phyloP scores from a whole-genome alignment of 768 basidiomycete genomes.

The Tremella yokohamensis region DNA sequence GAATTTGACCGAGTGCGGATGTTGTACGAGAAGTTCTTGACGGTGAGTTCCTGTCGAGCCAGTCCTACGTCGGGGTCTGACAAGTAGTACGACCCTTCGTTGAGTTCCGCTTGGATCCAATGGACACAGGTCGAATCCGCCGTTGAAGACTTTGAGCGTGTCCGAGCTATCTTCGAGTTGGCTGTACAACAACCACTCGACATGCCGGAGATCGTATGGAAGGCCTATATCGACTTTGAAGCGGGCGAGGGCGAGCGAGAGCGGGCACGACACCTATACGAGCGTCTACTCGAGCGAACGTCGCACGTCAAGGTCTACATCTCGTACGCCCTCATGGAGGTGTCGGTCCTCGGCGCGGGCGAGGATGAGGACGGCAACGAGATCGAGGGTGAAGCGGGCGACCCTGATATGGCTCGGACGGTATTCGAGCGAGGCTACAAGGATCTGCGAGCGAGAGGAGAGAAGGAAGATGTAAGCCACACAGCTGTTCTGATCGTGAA shows the following conservation, averaged over 20 bases:
- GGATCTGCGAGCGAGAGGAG: slow-evolving; percentile 70
- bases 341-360: slow-evolving; percentile 56
- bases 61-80: neutral
- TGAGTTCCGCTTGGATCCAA: slow-evolving; percentile 92
- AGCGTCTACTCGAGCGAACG: slow-evolving; percentile 76
- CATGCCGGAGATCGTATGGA: slow-evolving; percentile 73
- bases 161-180: slow-evolving; percentile 90
- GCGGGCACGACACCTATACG: slow-evolving; percentile 76
- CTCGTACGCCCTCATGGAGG: slow-evolving; percentile 88
- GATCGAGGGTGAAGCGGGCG: slow-evolving; percentile 65
- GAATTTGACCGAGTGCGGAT: slow-evolving; percentile 92
- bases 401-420: slow-evolving; percentile 64
- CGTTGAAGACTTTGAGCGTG: slow-evolving; percentile 79
- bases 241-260: slow-evolving; percentile 88
- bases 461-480: slow-evolving; percentile 78
- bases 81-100: slow-evolving; percentile 75
- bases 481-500: neutral
- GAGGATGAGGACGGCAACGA: slow-evolving; percentile 52
- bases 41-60: slow-evolving; percentile 57
- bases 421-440: slow-evolving; percentile 86
- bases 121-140: slow-evolving; percentile 87
- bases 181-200: slow-evolving; percentile 81
- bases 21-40: slow-evolving; percentile 90
- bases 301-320: slow-evolving; percentile 94
- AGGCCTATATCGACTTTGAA: slow-evolving; percentile 93